Base-by-base conservation (phyloP, 2,329 filamentous ascomycete genomes). In the Aspergillus udagawae region DNA sequence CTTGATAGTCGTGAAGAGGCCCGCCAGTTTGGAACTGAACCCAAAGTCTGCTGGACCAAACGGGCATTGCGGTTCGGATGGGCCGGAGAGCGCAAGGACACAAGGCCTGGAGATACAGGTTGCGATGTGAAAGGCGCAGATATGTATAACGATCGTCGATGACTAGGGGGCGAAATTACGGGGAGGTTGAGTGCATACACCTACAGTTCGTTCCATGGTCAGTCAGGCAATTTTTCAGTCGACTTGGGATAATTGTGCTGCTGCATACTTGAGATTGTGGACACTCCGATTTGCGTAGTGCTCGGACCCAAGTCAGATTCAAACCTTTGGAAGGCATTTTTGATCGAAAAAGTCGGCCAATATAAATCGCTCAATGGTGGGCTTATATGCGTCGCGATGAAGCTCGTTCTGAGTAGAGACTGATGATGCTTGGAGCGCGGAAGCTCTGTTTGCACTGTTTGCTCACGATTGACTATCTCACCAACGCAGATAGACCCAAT, bases 381-480 rank as follows among this genome's bases (percentile, higher is more conserved):
- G 14, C 12, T 14, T 27, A 47, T 47, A 47, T 47, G 44, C 10
- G 23, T 21, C 21, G 5, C 5, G 12, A 27, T 23, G 44, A 47
- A 47, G 44, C 21, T 51, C 51, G 49, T 55, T 28, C 42, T 53
- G 44, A 54, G 55, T 56, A 58, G 25, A 17, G 17, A 20, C 49
- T 52, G 17, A 14, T 44, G 29, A 50, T 29, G 25, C 47, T 32
- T 32, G 14, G n/a, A 44, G 44, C 17, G 27, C 53, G 45, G 48
- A 10, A 49, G 49, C 51, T 20, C 14, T 65, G 68, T 72, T 71
- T 70, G 68, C 65, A 70, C 44, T 66, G 69, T 71, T 72, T 70
- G 68, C 55, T 50, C 21, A 6, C 6, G 1, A 20, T 8, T 29
- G 21, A 27, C 12, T 23, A 47, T 5, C 23, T 47, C 6, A 27